Evolutionary conservation across 371 early-diverging fungal species (phyloP).

Genomic region (Rhizopus microsporus): DNA sequence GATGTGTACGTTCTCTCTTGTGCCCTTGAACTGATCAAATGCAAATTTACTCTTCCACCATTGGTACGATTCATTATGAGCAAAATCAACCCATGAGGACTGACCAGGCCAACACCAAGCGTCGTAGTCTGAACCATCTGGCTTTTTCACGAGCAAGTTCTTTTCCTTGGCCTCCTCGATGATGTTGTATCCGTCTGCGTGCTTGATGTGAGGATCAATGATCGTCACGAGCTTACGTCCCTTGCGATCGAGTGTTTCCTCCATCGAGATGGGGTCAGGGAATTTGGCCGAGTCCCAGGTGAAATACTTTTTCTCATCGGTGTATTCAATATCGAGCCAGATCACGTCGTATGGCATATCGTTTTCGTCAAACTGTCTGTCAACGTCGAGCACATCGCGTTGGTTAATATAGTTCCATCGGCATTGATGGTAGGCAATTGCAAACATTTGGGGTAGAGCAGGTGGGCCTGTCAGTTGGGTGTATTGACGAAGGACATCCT

Average conservation of each 20-base stretch:
- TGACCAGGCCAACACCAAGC: conserved; percentile 95
- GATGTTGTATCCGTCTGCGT: conserved; percentile 72
- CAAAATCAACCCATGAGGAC: conserved; percentile 88
- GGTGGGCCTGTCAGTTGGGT: conserved; percentile 79
- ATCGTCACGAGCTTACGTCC: conserved; percentile 94
- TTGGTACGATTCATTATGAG: conserved; percentile 72
- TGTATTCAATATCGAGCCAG: conserved; percentile 96
- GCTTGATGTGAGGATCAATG: conserved; percentile 97
- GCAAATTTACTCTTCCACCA: conserved; percentile 83
- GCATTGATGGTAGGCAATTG: conserved; percentile 93
- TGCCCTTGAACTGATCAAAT: conserved; percentile 73
- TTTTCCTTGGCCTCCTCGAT: conserved; percentile 76
- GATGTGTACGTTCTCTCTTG: conserved; percentile 73
- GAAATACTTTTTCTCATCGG: conserved; percentile 88
- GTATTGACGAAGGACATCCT: conserved; percentile 76
- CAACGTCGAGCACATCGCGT: conserved; percentile 80
- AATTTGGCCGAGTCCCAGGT: conserved; percentile 90
- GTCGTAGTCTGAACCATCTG: conserved; percentile 71
- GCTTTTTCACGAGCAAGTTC: conserved; percentile 79
- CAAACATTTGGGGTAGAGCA: conserved; percentile 86
- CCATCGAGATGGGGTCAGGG: conserved; percentile 89
- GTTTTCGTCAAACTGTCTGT: conserved; percentile 77
- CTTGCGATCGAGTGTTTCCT: conserved; percentile 64
- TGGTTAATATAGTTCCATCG: conserved; percentile 93
- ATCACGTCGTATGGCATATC: conserved; percentile 93